These are phyloP conservation scores for Ilex paraguariensis DNA, from an alignment of 305 asterid species.

Conservation along the genomic window DNA sequence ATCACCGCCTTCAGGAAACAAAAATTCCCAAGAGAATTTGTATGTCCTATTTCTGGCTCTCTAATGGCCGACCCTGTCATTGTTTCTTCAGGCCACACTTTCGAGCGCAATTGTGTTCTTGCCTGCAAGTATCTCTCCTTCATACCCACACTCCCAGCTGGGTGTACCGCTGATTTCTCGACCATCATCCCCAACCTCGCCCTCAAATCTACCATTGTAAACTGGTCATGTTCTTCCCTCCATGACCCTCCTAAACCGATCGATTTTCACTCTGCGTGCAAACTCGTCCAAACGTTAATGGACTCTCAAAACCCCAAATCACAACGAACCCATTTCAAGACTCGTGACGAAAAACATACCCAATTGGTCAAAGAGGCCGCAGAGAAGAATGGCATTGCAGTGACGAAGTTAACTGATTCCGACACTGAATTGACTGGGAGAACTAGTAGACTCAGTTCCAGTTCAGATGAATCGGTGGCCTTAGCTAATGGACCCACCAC, in stretches of 20 bases:
- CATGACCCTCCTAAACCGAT: constrained; percentile 50
- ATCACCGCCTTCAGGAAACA: constrained; percentile 11
- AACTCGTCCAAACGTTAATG: constrained; percentile 37
- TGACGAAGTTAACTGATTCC: too few relatives aligned
- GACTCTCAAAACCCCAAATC: constrained; percentile 7
- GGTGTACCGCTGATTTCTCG: constrained; percentile 54
- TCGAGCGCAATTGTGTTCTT: constrained; percentile 69
- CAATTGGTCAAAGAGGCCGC: not conserved
- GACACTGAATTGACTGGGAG: constrained; percentile 24
- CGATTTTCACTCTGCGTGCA: constrained; percentile 50
- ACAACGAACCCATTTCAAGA: not conserved
- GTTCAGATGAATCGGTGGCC: constrained; percentile 54
- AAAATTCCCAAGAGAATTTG: constrained; percentile 53
- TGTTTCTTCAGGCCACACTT: constrained; percentile 80
- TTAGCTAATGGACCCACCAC: constrained; percentile 25
- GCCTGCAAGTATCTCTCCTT: constrained; percentile 69
- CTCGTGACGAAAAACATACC: too few relatives aligned
- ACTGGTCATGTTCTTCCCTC: constrained; percentile 51
- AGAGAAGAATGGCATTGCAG: not conserved
- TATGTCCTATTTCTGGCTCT: constrained; percentile 65
- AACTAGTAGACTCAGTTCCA: constrained; percentile 42
- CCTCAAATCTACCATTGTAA: constrained; percentile 63
- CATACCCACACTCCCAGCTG: constrained; percentile 47
- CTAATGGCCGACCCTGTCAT: constrained; percentile 93
- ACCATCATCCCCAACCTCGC: constrained; percentile 80